Base-by-base conservation (phyloP, 305 asterid species). In the Rubia tinctorum region DNA sequence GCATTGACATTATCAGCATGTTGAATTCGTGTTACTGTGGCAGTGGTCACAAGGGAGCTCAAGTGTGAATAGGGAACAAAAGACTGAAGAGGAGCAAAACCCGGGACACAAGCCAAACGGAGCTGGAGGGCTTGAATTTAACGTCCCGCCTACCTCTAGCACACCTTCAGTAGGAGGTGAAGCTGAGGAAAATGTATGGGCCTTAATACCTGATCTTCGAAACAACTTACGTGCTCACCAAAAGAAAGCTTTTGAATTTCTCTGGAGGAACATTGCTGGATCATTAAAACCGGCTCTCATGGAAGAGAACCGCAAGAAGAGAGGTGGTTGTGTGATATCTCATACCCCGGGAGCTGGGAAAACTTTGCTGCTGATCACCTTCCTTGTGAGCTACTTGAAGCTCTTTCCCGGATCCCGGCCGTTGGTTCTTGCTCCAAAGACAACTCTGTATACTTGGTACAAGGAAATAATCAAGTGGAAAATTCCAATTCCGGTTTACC, bases 331-430 rank as follows among this genome's bases (percentile, higher is more conserved):
- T 67, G 98, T 90, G 49, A 87, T 95, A 73, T 95, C 99, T n/a
- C 99, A 95, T 76, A 22, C 99, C 40, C 99, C 99, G 12, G 99
- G 99, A 27, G 99, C 99, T 6, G 99, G 99, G 0, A 95, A 92
- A 73, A 95, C 99, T 49, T 72, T 95, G 65, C 94, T 92, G 76
- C 90, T 95, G 76, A 92, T 92, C 51, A 86, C 99, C 0, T 95
- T 95, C 76, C 96, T 95, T 0, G 97, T 89, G 2, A 95, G 99
- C 86, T 95, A 95, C 85, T 81, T 95, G 75, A 95, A 95, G 69
- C 78, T 95, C 4, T 95, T 92, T 60, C 99, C 99, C 4, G 96
- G 93, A n/a, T 88, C 99, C 8, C 82, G 99, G 49, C 99, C 99
- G 0, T 72, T 92, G 66, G 99, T 92, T 64, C 97, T 95, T 39